A percentile compares a stretch with the other conserved stretches of the same genome.
Conservation (phyloP, 2,329 filamentous ascomycete genomes). For the Venturiaceae sp. region DNA sequence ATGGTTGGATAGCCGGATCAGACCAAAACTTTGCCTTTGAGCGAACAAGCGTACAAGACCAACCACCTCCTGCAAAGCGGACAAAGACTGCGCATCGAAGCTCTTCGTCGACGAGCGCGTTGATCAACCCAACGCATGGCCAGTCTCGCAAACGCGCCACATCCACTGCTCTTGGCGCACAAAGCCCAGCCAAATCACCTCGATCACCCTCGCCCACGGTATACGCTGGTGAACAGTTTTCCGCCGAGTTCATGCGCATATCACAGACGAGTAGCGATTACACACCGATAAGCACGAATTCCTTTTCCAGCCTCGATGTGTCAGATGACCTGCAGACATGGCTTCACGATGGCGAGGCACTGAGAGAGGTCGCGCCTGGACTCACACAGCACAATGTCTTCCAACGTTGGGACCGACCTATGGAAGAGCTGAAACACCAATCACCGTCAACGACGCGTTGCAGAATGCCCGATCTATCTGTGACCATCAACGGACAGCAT, state of each 20-base stretch:
- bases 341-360: conserved; percentile 63
- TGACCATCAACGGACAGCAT: conserved; percentile 43
- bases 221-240: conserved; percentile 59
- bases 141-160: conserved; percentile 53
- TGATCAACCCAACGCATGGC: conserved; percentile 49
- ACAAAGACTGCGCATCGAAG: conserved; percentile 68
- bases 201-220: conserved; percentile 51
- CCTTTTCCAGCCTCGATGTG: conserved; percentile 66
- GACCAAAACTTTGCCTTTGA: conserved; percentile 43
- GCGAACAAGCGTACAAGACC: conserved; percentile 41
- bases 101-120: conserved; percentile 63
- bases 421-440: conserved; percentile 42
- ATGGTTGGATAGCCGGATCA: conserved; percentile 48
- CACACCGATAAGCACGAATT: conserved; percentile 57
- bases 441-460: conserved; percentile 44
- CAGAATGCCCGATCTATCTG: conserved; percentile 38
- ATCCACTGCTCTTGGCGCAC: conserved; percentile 49
- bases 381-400: conserved; percentile 59
- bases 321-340: conserved; percentile 67
- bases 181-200: conserved; percentile 70
- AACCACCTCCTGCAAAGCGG: conserved; percentile 62
- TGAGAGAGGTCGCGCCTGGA: conserved; percentile 59
- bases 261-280: conserved; percentile 54
- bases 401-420: conserved; percentile 44
- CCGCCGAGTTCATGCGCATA: conserved; percentile 63